These are phyloP conservation scores for Talaromyces funiculosus DNA, from an alignment of 2,329 filamentous ascomycete species.

Conservation along the genomic window DNA sequence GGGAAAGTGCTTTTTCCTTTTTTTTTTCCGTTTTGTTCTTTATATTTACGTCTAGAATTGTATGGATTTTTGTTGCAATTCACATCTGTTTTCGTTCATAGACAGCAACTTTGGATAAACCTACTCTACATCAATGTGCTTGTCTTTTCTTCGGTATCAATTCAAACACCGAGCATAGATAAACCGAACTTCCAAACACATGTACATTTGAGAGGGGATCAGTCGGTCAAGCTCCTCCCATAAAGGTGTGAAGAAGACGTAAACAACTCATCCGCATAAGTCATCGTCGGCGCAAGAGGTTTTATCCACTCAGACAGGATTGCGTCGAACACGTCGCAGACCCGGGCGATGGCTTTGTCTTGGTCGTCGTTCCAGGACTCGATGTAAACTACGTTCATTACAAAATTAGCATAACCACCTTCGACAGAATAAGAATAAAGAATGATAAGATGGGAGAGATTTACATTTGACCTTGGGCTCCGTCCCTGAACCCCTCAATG, in stretches of 20 bases:
- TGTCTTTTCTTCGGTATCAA: too few relatives aligned
- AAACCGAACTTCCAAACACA: not conserved
- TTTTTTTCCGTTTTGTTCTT: not conserved
- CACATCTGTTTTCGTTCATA: not conserved
- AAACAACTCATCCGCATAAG: constrained; percentile 27
- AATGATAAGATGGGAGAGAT: not conserved
- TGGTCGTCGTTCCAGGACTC: constrained; percentile 35
- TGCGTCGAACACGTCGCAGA: constrained; percentile 33
- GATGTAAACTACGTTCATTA: constrained; percentile 35
- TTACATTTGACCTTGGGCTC: constrained; percentile 61
- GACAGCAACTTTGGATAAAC: not conserved
- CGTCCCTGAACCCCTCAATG: constrained; percentile 57
- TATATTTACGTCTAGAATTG: constrained; percentile 13
- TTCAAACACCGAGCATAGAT: too few relatives aligned
- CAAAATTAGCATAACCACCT: not conserved
- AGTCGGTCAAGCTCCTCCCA: constrained; percentile 12
- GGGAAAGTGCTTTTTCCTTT: not conserved
- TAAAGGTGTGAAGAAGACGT: constrained; percentile 34
- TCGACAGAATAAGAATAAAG: not conserved
- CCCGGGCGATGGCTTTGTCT: constrained; percentile 30
- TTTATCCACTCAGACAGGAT: constrained; percentile 36
- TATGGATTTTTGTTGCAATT: not conserved
- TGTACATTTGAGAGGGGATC: constrained; percentile 3
- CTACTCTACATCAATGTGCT: too few relatives aligned
- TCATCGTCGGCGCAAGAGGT: constrained; percentile 35